phyloP scores from a whole-genome alignment of 257 asterid species.

The Eustoma russellianum region DNA sequence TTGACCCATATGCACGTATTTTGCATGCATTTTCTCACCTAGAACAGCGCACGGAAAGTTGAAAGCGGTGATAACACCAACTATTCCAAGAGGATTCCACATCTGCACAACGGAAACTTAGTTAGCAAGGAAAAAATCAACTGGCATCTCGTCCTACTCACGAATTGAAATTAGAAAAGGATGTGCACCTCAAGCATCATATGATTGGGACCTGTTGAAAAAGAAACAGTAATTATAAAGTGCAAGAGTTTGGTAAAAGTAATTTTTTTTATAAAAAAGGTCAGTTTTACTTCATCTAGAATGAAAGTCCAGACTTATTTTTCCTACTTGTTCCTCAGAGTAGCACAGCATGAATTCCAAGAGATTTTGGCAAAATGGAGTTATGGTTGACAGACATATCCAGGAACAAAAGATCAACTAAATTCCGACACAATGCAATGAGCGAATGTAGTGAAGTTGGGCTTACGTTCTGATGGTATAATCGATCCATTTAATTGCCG shows the following conservation, averaged over 20 bases:
- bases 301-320: too few relatives aligned
- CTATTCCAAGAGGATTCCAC: constrained; percentile 98
- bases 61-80: constrained; percentile 94
- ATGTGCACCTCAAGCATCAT: constrained; percentile 92
- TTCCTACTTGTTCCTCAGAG: too few relatives aligned
- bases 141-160: neutral
- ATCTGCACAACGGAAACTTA: constrained; percentile 34
- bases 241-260: too few relatives aligned
- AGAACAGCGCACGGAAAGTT: constrained; percentile 99
- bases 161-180: constrained; percentile 10
- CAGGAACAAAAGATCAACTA: constrained; percentile 1
- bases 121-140: constrained; percentile 8
- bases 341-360: neutral
- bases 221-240: constrained; percentile 3
- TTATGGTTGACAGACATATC: too few relatives aligned
- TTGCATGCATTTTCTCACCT: constrained; percentile 39
- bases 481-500: constrained; percentile 96
- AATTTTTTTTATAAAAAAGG: too few relatives aligned
- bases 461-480: constrained; percentile 98
- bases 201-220: constrained; percentile 84
- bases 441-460: constrained; percentile 6
- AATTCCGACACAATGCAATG: neutral
- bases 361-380: neutral
- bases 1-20: too few relatives aligned
- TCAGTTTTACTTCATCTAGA: too few relatives aligned